Evolutionary conservation across 1,284 basidiomycete species (phyloP), one percentile per base, ranked within the genome.

Genomic region (Entoloma clypeatum): DNA sequence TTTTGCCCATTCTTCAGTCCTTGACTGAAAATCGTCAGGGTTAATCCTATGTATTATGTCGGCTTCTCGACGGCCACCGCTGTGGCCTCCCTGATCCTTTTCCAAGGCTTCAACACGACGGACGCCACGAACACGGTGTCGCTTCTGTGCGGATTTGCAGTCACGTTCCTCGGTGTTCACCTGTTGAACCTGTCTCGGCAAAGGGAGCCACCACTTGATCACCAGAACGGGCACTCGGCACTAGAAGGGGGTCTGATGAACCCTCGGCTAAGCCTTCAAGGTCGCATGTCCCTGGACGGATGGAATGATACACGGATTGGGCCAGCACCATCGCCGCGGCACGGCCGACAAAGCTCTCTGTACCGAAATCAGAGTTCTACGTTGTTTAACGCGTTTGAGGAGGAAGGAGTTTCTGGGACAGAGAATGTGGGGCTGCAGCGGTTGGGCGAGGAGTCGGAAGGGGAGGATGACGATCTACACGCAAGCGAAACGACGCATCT

Each of bases 11-110:
- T 29, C 7, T 26, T 30, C 31, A 13, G 8, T 42, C 14, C 13
- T 47, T n/a, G n/a, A n/a, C n/a, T n/a, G n/a, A n/a, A n/a, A n/a
- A 17, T 18, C 33, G 28, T 37, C 59, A 92, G 90, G 30, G 94
- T 99, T 44, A 99, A 99, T 62, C 95, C 96, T 0, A 89, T 96
- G 73, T 99, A 99, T 69, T 98, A 95, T 59, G 95, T 98, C 63
- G 87, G 91, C 63, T 99, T 99, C 70, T 94, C 93, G n/a, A 91
- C 92, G 2, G 87, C 87, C 8, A 98, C 95, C 19, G 90, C 97
- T 57, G 74, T 95, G 39, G 93, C 95, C 0, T 97, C 93, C 38
- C 80, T 97, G 50, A 92, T 98, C 52, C 79, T 98, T 47, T 98
- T 98, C 75, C 88, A 91, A 69, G 95, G 95, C 1, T 90, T 99